Evolutionary conservation across 2,329 filamentous ascomycete species (phyloP).

Genomic region (Verticillium isaacii): DNA sequence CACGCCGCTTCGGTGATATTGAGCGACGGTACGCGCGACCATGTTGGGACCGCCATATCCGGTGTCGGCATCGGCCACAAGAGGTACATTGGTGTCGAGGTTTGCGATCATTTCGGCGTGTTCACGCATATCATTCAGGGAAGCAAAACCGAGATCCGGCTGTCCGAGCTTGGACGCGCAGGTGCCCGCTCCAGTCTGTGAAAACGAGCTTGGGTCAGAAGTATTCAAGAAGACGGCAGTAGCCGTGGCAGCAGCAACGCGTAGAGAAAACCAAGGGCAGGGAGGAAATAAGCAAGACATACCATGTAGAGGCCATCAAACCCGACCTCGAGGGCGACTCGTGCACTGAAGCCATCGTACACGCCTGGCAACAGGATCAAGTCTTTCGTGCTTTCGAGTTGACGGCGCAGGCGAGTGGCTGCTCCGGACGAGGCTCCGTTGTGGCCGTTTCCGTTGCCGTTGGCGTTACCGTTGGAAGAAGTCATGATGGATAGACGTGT

Average conservation of each 20-base stretch:
- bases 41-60: conserved; percentile 50
- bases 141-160: conserved; percentile 59
- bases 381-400: conserved; percentile 29
- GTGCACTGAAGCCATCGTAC: conserved; percentile 63
- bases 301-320: conserved; percentile 67
- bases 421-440: conserved; percentile 5
- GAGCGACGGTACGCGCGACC: conserved; percentile 47
- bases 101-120: conserved; percentile 63
- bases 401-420: conserved; percentile 32
- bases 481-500: not conserved
- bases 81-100: conserved; percentile 46
- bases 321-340: conserved; percentile 57
- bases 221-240: too few relatives aligned
- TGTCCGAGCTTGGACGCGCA: conserved; percentile 55
- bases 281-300: conserved; percentile 11
- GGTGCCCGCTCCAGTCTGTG: conserved; percentile 58
- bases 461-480: not conserved
- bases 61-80: conserved; percentile 59
- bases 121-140: conserved; percentile 56
- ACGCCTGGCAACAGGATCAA: conserved; percentile 59
- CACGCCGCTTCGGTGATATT: conserved; percentile 50
- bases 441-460: not conserved
- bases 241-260: too few relatives aligned
- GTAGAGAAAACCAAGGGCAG: too few relatives aligned
- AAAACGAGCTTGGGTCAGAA: not conserved